A percentile compares a stretch with the other conserved stretches of the same genome.
Conservation (phyloP, 345 rosid genomes). For the Dipteronia dyeriana region DNA sequence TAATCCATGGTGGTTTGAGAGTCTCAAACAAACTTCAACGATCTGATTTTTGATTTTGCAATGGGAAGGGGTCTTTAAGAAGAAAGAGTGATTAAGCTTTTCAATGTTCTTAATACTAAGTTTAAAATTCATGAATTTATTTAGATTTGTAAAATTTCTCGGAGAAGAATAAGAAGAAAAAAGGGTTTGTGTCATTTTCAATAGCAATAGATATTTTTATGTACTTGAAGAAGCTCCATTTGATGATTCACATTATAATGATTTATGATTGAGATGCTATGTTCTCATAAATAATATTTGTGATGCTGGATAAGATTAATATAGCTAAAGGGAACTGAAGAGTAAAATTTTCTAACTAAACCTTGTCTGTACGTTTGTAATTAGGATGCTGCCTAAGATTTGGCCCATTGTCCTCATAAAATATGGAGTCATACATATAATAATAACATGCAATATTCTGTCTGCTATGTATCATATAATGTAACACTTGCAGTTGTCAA, state of each 20-base stretch:
- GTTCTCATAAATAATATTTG: not conserved
- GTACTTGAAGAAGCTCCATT: not conserved
- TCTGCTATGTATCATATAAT: constrained; percentile 5
- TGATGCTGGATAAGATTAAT: not conserved
- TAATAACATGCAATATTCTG: not conserved
- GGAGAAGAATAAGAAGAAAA: not conserved
- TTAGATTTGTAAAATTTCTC: constrained; percentile 1
- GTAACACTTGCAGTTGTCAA: not conserved
- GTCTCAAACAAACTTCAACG: not conserved
- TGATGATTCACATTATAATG: not conserved
- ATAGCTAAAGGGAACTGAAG: not conserved
- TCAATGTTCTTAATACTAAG: not conserved
- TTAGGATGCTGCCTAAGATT: not conserved
- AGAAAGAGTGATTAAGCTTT: not conserved
- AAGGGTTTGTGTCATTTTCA: not conserved
- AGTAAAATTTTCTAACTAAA: not conserved
- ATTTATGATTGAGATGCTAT: not conserved
- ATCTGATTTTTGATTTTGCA: not conserved
- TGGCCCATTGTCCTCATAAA: not conserved
- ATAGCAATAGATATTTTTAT: not conserved
- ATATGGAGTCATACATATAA: not conserved
- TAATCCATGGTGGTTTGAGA: not conserved
- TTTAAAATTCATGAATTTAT: not conserved
- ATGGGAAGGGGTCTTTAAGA: not conserved
- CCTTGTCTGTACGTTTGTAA: not conserved